phyloP scores from a whole-genome alignment of 176 grass and related monocot species.

The Pontederia paniculata region DNA sequence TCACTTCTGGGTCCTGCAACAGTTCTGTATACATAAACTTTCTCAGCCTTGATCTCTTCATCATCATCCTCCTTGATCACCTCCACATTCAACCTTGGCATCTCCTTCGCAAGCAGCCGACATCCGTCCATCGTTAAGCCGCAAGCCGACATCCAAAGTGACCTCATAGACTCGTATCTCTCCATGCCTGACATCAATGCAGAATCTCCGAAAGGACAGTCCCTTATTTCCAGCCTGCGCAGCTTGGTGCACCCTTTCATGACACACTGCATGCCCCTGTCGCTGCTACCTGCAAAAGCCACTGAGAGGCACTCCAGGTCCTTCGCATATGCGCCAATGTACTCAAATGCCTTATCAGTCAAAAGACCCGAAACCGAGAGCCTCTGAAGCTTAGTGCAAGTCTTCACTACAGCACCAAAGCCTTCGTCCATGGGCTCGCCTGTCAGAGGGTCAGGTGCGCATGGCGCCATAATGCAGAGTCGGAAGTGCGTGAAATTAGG shows the following conservation, averaged over 20 bases:
- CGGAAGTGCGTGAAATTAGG: constrained; percentile 66
- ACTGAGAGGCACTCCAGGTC: constrained; percentile 60
- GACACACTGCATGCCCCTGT: constrained; percentile 54
- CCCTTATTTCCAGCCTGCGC: constrained; percentile 77
- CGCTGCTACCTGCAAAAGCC: constrained; percentile 73
- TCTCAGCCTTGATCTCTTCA: constrained; percentile 25
- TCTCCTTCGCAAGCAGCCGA: constrained; percentile 45
- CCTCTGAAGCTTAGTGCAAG: constrained; percentile 70
- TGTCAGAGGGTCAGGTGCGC: constrained; percentile 51
- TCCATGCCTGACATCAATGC: constrained; percentile 56
- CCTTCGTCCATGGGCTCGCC: constrained; percentile 71
- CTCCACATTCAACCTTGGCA: constrained; percentile 63
- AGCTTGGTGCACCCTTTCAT: constrained; percentile 68
- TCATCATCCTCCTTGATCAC: constrained; percentile 52
- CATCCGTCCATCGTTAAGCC: constrained; percentile 58
- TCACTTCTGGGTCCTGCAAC: constrained; percentile 55
- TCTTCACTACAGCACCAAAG: constrained; percentile 76
- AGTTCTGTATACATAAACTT: constrained; percentile 74
- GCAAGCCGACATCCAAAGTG: constrained; percentile 89
- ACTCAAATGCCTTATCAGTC: constrained; percentile 66
- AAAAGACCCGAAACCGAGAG: constrained; percentile 77
- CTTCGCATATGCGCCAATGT: constrained; percentile 62
- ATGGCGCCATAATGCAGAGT: constrained; percentile 80
- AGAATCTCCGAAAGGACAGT: constrained; percentile 65
- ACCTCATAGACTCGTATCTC: constrained; percentile 80